Base-by-base conservation (phyloP, 1,284 basidiomycete genomes). In the Ustanciosporium gigantosporum region DNA sequence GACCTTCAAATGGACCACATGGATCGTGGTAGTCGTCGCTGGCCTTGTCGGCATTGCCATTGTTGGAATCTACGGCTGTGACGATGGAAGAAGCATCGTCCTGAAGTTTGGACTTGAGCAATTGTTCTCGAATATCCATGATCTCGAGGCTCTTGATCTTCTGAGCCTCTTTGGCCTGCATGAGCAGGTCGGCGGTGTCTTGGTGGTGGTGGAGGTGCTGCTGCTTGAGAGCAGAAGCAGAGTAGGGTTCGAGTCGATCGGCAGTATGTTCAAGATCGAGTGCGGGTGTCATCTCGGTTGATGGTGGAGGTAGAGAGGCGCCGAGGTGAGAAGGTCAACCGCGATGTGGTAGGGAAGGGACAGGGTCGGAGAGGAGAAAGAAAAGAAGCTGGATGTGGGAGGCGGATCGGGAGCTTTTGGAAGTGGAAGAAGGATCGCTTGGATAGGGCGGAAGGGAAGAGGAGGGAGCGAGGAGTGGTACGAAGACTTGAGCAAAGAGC, bases 1-100 rank as follows among this genome's bases (percentile, higher is more conserved):
- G 90, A 1, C 79, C 79, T 65, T 77, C 75, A 44, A 79, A 79
- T 11, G 76, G 74, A 7, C 73, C 74, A 35, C 67, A 66, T n/a
- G 62, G 51, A 29, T 66, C 62, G 43, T 60, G 56, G 23, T 51
- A 56, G 35, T 55, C 56, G 1, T 53, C 49, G 25, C 35, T 24
- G 16, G 50, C 46, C 34, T 60, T 60, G 40, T 50, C 61, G 20
- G 43, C 40, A 37, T 29, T 46, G 24, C 46, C 45, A 27, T 20
- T 46, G 53, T 53, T 58, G 41, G 50, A 53, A 37, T 59, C 55
- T 41, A 59, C 61, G 21, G 51, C 57, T 27, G 50, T 53, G 27
- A 36, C 46, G 46, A 60, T 41, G 48, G 46, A 59, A n/a, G 45
- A 48, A 22, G 46, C 44, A 19, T 57, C 50, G 31, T 65, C 47